phyloP scores from a whole-genome alignment of 2,329 filamentous ascomycete species.

The Fusarium beomiforme region DNA sequence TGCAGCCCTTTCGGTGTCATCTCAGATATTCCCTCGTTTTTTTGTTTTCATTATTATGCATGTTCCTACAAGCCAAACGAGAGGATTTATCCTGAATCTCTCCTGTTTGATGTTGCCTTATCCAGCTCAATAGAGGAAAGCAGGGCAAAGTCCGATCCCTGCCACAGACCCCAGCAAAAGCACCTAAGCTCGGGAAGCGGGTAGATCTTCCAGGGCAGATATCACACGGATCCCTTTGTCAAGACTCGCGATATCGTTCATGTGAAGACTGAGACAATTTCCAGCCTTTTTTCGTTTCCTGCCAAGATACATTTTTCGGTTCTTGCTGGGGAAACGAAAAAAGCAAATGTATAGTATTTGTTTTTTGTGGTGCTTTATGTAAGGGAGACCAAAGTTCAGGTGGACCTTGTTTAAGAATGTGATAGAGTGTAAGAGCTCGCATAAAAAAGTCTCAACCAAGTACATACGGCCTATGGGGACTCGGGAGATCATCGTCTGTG shows the following conservation, averaged over 20 bases:
- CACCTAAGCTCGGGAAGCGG: conserved; percentile 24
- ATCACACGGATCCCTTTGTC: neutral
- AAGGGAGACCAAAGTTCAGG: conserved; percentile 13
- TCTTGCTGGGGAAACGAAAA: neutral
- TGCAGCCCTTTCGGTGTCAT: neutral
- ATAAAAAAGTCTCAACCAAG: conserved; percentile 19
- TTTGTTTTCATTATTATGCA: conserved; percentile 8
- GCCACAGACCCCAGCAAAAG: conserved; percentile 8
- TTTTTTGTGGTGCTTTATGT: neutral
- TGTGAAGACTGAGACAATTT: conserved; percentile 21
- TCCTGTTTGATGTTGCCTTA: neutral
- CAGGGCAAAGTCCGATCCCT: conserved; percentile 11
- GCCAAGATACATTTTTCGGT: neutral
- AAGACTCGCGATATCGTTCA: conserved; percentile 4
- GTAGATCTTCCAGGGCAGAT: conserved; percentile 32
- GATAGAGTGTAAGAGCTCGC: conserved; percentile 17
- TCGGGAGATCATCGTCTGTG: neutral
- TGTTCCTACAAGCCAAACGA: neutral
- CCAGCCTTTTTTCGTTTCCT: neutral
- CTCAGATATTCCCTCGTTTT: neutral
- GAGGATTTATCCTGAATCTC: neutral
- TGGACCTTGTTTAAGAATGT: neutral
- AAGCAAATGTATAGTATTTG: conserved; percentile 12
- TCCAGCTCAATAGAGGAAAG: conserved; percentile 1
- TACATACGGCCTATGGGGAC: neutral